These are phyloP conservation scores for Botrytis sinoallii DNA, from an alignment of 2,329 filamentous ascomycete species.

Conservation along the genomic window DNA sequence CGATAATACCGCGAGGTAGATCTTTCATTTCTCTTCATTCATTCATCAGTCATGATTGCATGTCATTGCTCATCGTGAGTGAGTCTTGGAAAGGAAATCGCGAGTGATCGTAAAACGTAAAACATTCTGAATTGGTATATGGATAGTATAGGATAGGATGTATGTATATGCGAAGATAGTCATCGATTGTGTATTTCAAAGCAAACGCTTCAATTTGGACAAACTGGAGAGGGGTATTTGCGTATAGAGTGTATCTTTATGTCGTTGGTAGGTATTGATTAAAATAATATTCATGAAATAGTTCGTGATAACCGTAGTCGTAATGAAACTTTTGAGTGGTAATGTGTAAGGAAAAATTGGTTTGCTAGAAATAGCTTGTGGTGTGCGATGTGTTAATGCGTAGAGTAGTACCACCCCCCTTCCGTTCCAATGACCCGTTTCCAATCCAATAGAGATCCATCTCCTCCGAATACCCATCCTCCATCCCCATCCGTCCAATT, in stretches of 20 bases:
- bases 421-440: slow-evolving; percentile 11
- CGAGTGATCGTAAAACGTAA: slow-evolving; percentile 6
- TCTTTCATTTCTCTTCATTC: slow-evolving; percentile 5
- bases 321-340: slow-evolving; percentile 3
- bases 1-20: slow-evolving; percentile 8
- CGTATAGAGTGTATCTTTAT: slow-evolving; percentile 10
- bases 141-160: not conserved
- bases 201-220: slow-evolving; percentile 16
- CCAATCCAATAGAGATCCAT: slow-evolving; percentile 17
- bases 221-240: slow-evolving; percentile 14
- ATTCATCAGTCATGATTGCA: slow-evolving; percentile 17
- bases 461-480: slow-evolving; percentile 10
- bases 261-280: not conserved
- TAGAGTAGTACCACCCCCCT: slow-evolving; percentile 5
- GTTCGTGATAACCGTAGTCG: slow-evolving; percentile 22
- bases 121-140: slow-evolving; percentile 2
- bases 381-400: slow-evolving; percentile 13
- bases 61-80: slow-evolving; percentile 20
- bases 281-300: slow-evolving; percentile 20
- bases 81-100: not conserved
- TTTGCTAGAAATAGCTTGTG: slow-evolving; percentile 20
- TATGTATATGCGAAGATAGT: slow-evolving; percentile 11
- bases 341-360: slow-evolving; percentile 17
- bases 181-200: slow-evolving; percentile 16
- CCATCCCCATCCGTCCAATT: slow-evolving; percentile 13